phyloP scores from a whole-genome alignment of 1,284 basidiomycete genomes.

The Pyrrhoderma lamaoense region DNA sequence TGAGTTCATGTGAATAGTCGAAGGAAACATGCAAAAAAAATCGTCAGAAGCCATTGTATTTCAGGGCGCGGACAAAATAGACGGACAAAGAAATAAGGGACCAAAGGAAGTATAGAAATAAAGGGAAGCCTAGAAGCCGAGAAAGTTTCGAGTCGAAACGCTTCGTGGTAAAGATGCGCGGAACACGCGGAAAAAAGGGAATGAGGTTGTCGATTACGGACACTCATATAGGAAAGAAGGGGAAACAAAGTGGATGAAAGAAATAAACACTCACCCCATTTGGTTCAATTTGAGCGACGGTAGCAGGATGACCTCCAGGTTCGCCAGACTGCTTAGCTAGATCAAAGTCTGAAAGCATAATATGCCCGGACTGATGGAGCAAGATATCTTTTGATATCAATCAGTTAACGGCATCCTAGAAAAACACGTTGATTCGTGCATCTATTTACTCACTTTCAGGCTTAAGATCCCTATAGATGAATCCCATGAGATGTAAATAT shows the following conservation, averaged over 20 bases:
- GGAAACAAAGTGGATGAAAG: slow-evolving; percentile 19
- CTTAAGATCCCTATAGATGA: slow-evolving; percentile 98
- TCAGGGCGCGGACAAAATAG: slow-evolving; percentile 12
- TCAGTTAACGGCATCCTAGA: slow-evolving; percentile 3
- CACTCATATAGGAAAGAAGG: background rate
- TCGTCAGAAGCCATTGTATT: slow-evolving; percentile 13
- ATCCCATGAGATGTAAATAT: slow-evolving; percentile 98
- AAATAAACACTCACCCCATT: slow-evolving; percentile 63
- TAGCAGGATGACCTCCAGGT: slow-evolving; percentile 82
- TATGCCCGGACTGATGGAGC: slow-evolving; percentile 97
- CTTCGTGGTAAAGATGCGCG: background rate
- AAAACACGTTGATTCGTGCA: background rate
- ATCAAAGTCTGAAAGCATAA: slow-evolving; percentile 99
- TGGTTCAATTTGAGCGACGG: slow-evolving; percentile 79
- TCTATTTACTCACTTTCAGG: slow-evolving; percentile 78
- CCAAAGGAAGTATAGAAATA: slow-evolving; percentile 4
- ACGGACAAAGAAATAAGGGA: slow-evolving; percentile 8
- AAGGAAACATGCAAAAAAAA: slow-evolving; percentile 5
- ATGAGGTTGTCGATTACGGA: background rate
- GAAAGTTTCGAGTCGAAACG: background rate
- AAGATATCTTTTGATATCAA: slow-evolving; percentile 69
- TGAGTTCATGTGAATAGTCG: slow-evolving; percentile 7
- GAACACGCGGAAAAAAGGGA: slow-evolving; percentile 7
- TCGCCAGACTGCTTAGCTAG: slow-evolving; percentile 92
- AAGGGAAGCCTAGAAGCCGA: slow-evolving; percentile 2